Base-by-base conservation (phyloP, 257 asterid species). In the Eustoma russellianum region DNA sequence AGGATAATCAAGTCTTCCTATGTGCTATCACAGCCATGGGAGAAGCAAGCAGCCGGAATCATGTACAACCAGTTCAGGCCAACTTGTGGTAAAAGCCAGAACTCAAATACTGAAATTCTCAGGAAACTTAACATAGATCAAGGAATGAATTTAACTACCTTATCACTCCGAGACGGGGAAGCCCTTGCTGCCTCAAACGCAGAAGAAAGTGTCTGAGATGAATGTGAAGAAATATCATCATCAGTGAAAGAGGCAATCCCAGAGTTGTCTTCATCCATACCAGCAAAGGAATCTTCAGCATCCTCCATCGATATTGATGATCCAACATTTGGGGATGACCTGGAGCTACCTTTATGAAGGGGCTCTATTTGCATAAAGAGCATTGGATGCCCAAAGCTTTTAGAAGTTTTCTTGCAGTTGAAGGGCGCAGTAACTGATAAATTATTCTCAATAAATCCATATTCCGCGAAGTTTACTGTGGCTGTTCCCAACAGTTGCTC, bases 181-280 rank as follows among this genome's bases (percentile, higher is more conserved):
- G 73, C 69, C 46, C 70, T 66, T 28, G 76, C 66, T 59, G 69
- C 67, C 63, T 71, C 88, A 59, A 75, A 61, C 13, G 69, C 56
- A 15, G 81, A 75, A 33, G 90, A 80, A 52, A 75, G 71, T 40
- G 84, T 79, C 75, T 72, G 77, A 13, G 95, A 81, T 2, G 95
- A 89, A 62, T 83, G 87, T 3, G 91, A 77, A 17, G 93, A 86
- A 55, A 64, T 65, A 57, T 87, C 96, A 49, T 90, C 96, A 43
- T 78, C 84, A 12, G 81, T 78, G 66, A 71, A 78, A 64, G 78
- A 71, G 41, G 81, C 74, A 50, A 71, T 62, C 64, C 71, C 84
- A 38, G 56, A 57, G 43, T 77, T 74, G 65, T 75, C 73, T 33
- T 64, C 79, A 38, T 64, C 63, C 13, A 65, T 44, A 62, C 56